Percentiles rank a stretch among this genome's conserved stretches.
Conservation (phyloP, 148 eudicot species). For the Rhododendron kiyosumense region DNA sequence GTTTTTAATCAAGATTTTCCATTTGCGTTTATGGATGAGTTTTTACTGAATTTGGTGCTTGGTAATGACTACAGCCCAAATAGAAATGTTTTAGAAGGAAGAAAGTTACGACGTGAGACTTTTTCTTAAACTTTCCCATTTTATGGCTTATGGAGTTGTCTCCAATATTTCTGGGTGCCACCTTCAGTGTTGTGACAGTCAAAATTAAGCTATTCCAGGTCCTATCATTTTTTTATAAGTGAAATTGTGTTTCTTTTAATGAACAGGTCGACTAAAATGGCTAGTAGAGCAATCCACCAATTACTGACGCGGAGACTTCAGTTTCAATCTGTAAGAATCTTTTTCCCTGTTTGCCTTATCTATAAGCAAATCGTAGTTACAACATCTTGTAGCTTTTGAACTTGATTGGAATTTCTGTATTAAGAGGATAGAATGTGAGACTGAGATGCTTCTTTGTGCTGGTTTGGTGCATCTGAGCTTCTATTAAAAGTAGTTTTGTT, state of each 20-base stretch:
- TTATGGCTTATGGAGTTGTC: background rate
- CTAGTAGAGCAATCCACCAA: conserved; percentile 57
- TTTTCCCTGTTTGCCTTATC: background rate
- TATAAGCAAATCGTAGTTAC: background rate
- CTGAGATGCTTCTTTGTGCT: background rate
- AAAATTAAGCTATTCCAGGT: too few relatives aligned
- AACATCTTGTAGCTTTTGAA: background rate
- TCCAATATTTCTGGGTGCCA: background rate
- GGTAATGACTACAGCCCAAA: background rate
- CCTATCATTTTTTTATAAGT: background rate
- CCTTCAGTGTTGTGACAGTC: background rate
- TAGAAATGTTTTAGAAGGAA: too few relatives aligned
- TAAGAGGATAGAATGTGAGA: background rate
- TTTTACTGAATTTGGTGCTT: background rate
- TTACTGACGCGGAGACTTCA: conserved; percentile 49
- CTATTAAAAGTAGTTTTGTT: background rate
- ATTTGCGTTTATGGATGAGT: background rate
- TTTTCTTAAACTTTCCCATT: too few relatives aligned
- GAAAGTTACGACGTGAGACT: too few relatives aligned
- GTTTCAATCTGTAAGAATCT: conserved; percentile 43
- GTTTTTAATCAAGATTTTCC: background rate
- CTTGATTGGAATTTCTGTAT: background rate
- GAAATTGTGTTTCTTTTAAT: background rate
- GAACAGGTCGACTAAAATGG: conserved; percentile 41
- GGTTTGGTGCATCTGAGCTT: background rate